These are phyloP conservation scores for Kodamaea restingae DNA, from an alignment of 805 yeast genomes.

Conservation along the genomic window DNA sequence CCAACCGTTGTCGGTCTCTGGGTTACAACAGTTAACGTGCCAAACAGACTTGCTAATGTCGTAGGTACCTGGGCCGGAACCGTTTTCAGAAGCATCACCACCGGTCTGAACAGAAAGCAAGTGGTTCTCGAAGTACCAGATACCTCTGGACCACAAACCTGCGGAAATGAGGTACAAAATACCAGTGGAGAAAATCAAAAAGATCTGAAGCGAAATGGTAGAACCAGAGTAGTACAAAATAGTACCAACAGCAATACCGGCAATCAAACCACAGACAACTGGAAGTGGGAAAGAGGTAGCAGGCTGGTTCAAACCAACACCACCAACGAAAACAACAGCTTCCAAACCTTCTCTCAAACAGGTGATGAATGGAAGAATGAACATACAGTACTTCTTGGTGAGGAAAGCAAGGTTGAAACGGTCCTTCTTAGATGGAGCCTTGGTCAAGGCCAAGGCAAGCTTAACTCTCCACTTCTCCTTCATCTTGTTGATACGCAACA, in stretches of 20 bases:
- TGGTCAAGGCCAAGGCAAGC: slow-evolving; percentile 23
- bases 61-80: slow-evolving; percentile 26
- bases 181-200: slow-evolving; percentile 24
- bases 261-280: slow-evolving; percentile 20
- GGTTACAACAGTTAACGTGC: slow-evolving; percentile 29
- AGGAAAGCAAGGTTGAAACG: slow-evolving; percentile 47
- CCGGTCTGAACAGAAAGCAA: slow-evolving; percentile 17
- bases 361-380: slow-evolving; percentile 84
- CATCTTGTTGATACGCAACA: slow-evolving; percentile 29
- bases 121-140: slow-evolving; percentile 21
- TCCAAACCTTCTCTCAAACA: slow-evolving; percentile 95
- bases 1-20: slow-evolving; percentile 23
- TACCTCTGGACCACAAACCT: slow-evolving; percentile 23
- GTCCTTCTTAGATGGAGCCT: slow-evolving; percentile 14
- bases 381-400: slow-evolving; percentile 79
- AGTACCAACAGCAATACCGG: slow-evolving; percentile 20
- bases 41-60: slow-evolving; percentile 21
- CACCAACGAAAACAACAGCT: slow-evolving; percentile 94
- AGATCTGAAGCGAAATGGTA: slow-evolving; percentile 19
- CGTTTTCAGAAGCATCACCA: slow-evolving; percentile 24
- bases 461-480: slow-evolving; percentile 28
- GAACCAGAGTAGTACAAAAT: slow-evolving; percentile 23
- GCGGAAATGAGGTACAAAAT: slow-evolving; percentile 23
- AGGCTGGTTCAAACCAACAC: slow-evolving; percentile 67
- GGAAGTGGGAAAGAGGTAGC: slow-evolving; percentile 25